Base-by-base conservation (phyloP, 192 early-diverging fungal genomes). In the Spizellomyces punctatus region DNA sequence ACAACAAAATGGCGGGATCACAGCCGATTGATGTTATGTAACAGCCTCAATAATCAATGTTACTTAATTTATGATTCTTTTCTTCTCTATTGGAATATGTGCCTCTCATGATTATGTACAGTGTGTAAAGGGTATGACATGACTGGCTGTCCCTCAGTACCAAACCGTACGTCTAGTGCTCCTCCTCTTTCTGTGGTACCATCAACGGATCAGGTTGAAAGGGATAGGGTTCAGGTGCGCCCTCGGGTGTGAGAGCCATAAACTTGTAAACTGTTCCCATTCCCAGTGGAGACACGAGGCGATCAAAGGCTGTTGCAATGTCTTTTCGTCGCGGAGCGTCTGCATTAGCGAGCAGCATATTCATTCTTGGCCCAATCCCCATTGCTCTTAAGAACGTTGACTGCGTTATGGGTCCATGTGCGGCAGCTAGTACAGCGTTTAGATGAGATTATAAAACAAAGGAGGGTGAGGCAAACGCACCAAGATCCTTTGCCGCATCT, bases 181-280 rank as follows among this genome's bases (percentile, higher is more conserved):
- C 27, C 27, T 36, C 27, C 27, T 36, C 27, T 36, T 36, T 36
- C 27, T 36, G 27, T 3, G 27, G 27, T 36, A 36, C 27, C 27
- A 36, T 36, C 27, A 36, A 36, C 27, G 27, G 27, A 36, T 36
- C 27, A 36, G 27, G 27, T 36, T 36, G 55, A 64, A 82, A 82
- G 5, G 80, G 77, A 74, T 82, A 82, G 7, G 80, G 80, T 0
- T 56, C 42, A 21, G 44, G 36, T 10, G 45, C 17, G 8, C 45
- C 63, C 36, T 43, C 22, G 16, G 52, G 56, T 22, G 77, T 76
- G 10, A 83, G 60, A 21, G 78, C 71, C 69, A 83, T 48, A 46
- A 83, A 58, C 81, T 95, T 94, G 77, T 98, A 98, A 46, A 93
- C 87, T 46, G 86, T 85, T 7, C 96, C 96, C 96, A 98, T 98